phyloP scores from a whole-genome alignment of 768 basidiomycete species.

The Lepiota subincarnata region DNA sequence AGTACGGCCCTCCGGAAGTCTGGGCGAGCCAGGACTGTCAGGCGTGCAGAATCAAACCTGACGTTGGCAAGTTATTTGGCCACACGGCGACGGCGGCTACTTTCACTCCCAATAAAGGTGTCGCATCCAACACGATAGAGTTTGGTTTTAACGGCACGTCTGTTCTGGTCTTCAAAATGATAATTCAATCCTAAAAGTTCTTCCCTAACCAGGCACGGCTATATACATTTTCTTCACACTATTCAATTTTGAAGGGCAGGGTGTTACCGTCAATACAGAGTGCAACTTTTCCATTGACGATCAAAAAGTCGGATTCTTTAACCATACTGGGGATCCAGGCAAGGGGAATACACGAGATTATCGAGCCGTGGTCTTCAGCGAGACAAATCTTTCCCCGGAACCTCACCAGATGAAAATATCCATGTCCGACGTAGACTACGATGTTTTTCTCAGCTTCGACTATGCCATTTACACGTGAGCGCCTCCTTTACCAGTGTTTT shows the following conservation, averaged over 20 bases:
- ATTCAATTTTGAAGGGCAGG: constrained; percentile 26
- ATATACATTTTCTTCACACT: constrained; percentile 38
- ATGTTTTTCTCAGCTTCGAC: constrained; percentile 14
- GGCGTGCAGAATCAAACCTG: constrained; percentile 23
- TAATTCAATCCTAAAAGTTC: not conserved
- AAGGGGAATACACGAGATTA: constrained; percentile 13
- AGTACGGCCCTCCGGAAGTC: constrained; percentile 19
- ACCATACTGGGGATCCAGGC: constrained; percentile 16
- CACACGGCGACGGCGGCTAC: constrained; percentile 32
- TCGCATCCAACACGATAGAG: constrained; percentile 20
- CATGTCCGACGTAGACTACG: constrained; percentile 7
- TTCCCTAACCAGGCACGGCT: constrained; percentile 26
- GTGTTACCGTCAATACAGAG: constrained; percentile 18
- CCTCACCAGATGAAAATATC: constrained; percentile 11
- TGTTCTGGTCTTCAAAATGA: not conserved
- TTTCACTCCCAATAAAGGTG: constrained; percentile 21
- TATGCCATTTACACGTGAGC: constrained; percentile 16
- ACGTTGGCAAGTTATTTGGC: constrained; percentile 18
- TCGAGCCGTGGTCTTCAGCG: constrained; percentile 17
- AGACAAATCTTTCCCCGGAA: constrained; percentile 12
- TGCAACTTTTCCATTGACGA: constrained; percentile 23
- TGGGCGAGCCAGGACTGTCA: constrained; percentile 25
- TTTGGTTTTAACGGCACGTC: constrained; percentile 26
- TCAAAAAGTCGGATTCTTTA: constrained; percentile 11
- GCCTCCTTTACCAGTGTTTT: not conserved